Base-by-base conservation (phyloP, 768 basidiomycete species). In the Chlorophyllum brunneum region DNA sequence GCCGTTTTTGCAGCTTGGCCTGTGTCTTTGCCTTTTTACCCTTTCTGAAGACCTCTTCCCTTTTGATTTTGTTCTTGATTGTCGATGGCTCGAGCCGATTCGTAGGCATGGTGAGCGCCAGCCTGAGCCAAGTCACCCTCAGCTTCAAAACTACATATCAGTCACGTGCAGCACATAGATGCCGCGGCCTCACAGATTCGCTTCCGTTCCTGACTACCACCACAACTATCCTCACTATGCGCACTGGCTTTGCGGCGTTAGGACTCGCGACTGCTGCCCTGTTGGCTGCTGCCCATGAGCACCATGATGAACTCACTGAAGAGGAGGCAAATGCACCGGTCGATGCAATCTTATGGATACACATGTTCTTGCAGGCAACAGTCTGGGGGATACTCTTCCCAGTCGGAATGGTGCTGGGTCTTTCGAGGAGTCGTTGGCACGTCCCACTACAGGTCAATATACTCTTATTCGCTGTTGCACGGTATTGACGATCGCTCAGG, bases 301-400 rank as follows among this genome's bases (percentile, higher is more conserved):
- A 88, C 58, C 78, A 85, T 63, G 82, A 84, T 50, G 71, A 78
- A 29, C 67, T 85, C 24, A 68, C 80, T 1, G 86, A 88, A 48
- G 88, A 85, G 59, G 74, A 83, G 55, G 61, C 74, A 7, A 75
- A 73, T 43, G 81, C 79, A 4, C 84, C 90, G 1, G 76, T 92
- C 7, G 93, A 97, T 66, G 64, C 80, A 10, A 80, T 88, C 26
- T 77, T 95, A 23, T 89, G 84, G 81, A 78, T 92, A 18, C 93
- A 95, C 64, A 92, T 94, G 47, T 72, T 75, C 27, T 65, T 95
- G 10, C 94, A 97, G 59, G 80, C 77, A 2, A 59, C 77, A 6
- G 82, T 89, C 4, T 95, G 94, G 94, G 92, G 91, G 3, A 60
- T 95, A 2, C 62, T 93, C 27, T 97, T 95, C 62, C 94, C 94